phyloP scores from a whole-genome alignment of 1,139 yeast genomes.

The Candida sp. region DNA sequence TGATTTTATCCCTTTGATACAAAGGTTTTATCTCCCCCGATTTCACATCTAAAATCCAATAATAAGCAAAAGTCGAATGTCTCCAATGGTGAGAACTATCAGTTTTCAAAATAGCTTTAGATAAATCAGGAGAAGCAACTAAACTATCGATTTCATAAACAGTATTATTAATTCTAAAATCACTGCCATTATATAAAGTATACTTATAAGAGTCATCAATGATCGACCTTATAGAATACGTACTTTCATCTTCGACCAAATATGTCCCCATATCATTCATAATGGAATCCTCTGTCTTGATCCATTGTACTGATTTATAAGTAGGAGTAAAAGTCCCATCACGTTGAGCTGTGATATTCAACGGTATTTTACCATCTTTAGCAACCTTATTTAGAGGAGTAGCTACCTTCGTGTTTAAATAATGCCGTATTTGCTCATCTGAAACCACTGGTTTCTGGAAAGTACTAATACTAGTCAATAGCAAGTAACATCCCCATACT shows the following conservation, averaged over 20 bases:
- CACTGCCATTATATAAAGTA: conserved; percentile 47
- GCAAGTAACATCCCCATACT: conserved; percentile 38
- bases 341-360: conserved; percentile 34
- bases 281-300: conserved; percentile 44
- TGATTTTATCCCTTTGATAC: conserved; percentile 9
- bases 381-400: conserved; percentile 7
- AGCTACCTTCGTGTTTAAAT: conserved; percentile 5
- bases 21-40: conserved; percentile 24
- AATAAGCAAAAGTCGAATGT: conserved; percentile 66
- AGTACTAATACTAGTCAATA: conserved; percentile 23
- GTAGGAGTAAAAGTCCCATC: conserved; percentile 51
- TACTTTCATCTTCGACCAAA: conserved; percentile 32
- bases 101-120: conserved; percentile 51
- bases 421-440: conserved; percentile 6
- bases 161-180: conserved; percentile 34
- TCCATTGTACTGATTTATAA: conserved; percentile 62
- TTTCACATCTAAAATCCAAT: conserved; percentile 50
- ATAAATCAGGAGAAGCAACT: conserved; percentile 63
- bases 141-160: conserved; percentile 50
- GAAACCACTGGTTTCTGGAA: conserved; percentile 11
- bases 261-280: conserved; percentile 54
- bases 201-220: conserved; percentile 44
- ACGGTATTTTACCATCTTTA: conserved; percentile 22
- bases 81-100: conserved; percentile 63
- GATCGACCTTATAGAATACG: conserved; percentile 46